Evolutionary conservation across 164 flowering plant genomes (phyloP).

Genomic region (Sextonia rubra): DNA sequence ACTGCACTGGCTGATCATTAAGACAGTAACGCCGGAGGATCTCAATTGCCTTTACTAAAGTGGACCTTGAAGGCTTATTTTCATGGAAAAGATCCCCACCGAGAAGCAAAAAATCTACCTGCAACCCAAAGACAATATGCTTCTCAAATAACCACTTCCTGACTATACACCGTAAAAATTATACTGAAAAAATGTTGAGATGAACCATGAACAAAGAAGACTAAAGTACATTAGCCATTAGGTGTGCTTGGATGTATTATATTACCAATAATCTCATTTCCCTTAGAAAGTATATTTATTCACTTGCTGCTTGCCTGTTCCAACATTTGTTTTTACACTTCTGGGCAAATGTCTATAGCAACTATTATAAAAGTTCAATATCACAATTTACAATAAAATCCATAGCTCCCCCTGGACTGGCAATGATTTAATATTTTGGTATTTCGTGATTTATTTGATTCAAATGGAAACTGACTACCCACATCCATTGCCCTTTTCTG

Average conservation of each 20-base stretch:
- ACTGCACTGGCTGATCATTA: conserved; percentile 84
- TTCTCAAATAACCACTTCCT: conserved; percentile 4
- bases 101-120: conserved; percentile 93
- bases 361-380: too few species aligned
- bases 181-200: not conserved
- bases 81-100: conserved; percentile 99
- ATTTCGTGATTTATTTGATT: too few species aligned
- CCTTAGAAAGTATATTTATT: too few species aligned
- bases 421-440: not conserved
- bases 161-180: too few species aligned
- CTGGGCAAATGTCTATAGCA: too few species aligned
- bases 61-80: conserved; percentile 93
- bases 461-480: not conserved
- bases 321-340: not conserved
- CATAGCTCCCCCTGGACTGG: not conserved
- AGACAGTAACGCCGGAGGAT: conserved; percentile 90
- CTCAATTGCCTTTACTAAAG: conserved; percentile 85
- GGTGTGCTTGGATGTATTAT: not conserved
- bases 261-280: not conserved
- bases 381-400: too few species aligned
- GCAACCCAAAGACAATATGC: conserved; percentile 17
- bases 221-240: too few species aligned
- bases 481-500: not conserved
- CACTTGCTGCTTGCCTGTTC: not conserved
- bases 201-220: not conserved